These are phyloP conservation scores for Aeschynomene evenia DNA, from an alignment of 306 rosid species.

Conservation along the genomic window DNA sequence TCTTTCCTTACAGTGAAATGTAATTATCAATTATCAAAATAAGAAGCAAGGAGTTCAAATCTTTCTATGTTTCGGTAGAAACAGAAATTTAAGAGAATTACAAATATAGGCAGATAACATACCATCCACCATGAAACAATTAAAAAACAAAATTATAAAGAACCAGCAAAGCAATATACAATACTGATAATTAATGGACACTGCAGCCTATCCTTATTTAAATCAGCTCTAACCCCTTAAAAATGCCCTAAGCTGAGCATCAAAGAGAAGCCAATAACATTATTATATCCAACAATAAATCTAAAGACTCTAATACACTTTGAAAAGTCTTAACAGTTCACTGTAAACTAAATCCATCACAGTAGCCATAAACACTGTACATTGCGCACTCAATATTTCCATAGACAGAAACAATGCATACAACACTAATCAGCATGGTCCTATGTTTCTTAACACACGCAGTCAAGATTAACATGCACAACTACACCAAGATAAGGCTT, in stretches of 20 bases:
- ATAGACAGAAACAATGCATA: neutral
- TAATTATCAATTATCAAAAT: neutral
- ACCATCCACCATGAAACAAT: neutral
- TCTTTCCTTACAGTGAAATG: neutral
- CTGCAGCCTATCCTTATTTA: neutral
- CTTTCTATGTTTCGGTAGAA: neutral
- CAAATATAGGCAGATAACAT: neutral
- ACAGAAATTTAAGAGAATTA: neutral
- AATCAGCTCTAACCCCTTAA: neutral
- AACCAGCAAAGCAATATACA: neutral
- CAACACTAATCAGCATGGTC: neutral
- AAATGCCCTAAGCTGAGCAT: too few species aligned
- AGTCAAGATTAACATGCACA: conserved; percentile 17
- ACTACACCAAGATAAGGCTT: neutral
- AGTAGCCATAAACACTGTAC: neutral
- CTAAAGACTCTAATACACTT: neutral
- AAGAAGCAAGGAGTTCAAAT: neutral
- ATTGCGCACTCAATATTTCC: neutral
- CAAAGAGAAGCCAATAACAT: neutral
- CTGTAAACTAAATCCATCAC: too few species aligned
- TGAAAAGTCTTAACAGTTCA: too few species aligned
- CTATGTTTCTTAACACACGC: neutral
- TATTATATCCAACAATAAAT: neutral
- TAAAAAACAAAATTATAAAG: too few species aligned
- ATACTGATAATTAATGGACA: neutral